Conservation (phyloP, 169 alveolate genomes). For the Cardiosporidium cionae region DNA sequence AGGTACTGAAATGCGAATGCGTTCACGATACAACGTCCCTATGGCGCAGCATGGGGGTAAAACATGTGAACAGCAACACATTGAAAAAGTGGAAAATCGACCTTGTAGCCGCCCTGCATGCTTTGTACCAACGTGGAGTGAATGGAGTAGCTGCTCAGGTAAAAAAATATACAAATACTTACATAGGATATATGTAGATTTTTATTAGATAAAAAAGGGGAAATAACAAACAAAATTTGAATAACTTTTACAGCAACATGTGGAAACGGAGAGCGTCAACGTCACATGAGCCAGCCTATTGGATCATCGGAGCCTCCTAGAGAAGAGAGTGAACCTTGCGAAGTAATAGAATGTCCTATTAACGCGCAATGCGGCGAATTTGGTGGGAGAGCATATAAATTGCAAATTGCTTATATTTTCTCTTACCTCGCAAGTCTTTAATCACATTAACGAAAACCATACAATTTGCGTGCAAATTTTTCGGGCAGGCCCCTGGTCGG, state of each 20-base stretch:
- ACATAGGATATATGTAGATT: no score
- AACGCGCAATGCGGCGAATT: not conserved
- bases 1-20: slow-evolving; percentile 27
- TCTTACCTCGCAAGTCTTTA: no score
- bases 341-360: not conserved
- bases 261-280: not conserved
- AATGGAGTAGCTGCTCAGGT: not conserved
- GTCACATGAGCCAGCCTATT: not conserved
- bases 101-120: not conserved
- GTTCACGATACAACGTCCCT: slow-evolving; percentile 21
- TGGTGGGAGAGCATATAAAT: no score
- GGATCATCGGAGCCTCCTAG: no score
- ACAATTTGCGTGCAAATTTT: no score
- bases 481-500: no score
- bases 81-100: slow-evolving; percentile 2
- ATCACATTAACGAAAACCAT: no score
- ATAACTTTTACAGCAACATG: not conserved
- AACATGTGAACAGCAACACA: slow-evolving; percentile 20
- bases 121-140: not conserved
- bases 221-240: no score
- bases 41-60: slow-evolving; percentile 27
- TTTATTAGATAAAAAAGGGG: no score
- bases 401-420: no score
- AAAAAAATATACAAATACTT: no score
- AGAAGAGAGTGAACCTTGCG: no score